Base-by-base conservation (phyloP, 495 filamentous ascomycete genomes). In the Penicillium roqueforti region DNA sequence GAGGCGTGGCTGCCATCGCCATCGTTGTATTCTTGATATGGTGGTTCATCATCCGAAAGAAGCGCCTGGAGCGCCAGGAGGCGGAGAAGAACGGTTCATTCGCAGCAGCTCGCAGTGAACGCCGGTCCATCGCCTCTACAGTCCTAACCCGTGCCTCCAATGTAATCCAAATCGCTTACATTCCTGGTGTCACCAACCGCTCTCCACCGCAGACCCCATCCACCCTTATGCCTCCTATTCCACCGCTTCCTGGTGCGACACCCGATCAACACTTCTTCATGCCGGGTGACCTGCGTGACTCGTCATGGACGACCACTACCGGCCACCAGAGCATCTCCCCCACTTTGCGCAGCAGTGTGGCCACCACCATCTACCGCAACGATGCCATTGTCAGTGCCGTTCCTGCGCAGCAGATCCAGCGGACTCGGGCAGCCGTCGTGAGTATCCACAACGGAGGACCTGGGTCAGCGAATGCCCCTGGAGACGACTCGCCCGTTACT, bases 161-260 rank as follows among this genome's bases (percentile, higher is more conserved):
- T 73, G 89, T 98, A 66, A 98, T 98, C 56, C 93, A 97, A 72
- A 98, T 98, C 68, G 93, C 95, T 40, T 98, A 97, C 69, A 97
- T 98, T 58, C 93, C 93, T 44, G 93, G 93, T 41, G 92, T 97
- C 65, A 97, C 91, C 51, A 97, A 97, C 72, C 82, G 93, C 42
- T 91, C 91, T 4, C 83, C 87, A 2, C 87, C 88, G 9, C 82
- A 87, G 26, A 91, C 88, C 1, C 90, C 91, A 8, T 86, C 84
- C 31, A 75, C 89, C n/a, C 80, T 95, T 31, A 85, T 95, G 16
- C 92, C 91, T 23, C 93, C 93, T 0, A 91, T 98, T 11, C 93
- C 93, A 41, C 91, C 93, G 25, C 86, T 97, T 57, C 92, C 93
- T 43, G 83, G 87, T 63, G 80, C 82, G 10, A 66, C 69, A 16